A percentile compares a stretch with the other conserved stretches of the same genome.
phyloP scores from a whole-genome alignment of 2,329 filamentous ascomycete genomes.

The Cercospora sp. region DNA sequence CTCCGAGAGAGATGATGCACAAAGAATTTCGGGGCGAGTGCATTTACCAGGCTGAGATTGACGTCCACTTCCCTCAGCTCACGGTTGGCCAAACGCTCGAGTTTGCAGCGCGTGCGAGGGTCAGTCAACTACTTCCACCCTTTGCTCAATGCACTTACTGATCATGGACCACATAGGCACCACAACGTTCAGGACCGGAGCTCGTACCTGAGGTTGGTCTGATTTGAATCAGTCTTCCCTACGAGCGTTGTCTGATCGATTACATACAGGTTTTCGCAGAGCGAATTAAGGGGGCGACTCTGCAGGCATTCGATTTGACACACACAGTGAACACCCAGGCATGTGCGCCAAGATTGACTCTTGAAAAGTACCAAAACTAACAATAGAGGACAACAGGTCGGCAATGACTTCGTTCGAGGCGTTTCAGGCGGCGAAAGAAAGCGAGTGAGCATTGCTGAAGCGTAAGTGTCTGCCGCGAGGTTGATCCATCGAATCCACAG shows the following conservation, averaged over 20 bases:
- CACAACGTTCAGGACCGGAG: not conserved
- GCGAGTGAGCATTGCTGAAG: slow-evolving; percentile 61
- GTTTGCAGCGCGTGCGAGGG: slow-evolving; percentile 50
- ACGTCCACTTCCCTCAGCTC: slow-evolving; percentile 58
- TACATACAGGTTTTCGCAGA: not conserved
- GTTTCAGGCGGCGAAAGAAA: slow-evolving; percentile 58
- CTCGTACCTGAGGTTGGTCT: not conserved
- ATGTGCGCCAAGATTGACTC: not conserved
- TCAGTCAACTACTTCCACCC: not conserved
- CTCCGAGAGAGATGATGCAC: slow-evolving; percentile 43
- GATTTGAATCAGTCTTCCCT: not conserved
- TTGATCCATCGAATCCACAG: not conserved
- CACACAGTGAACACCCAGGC: not conserved
- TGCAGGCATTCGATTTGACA: slow-evolving; percentile 1
- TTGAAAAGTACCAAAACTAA: not conserved
- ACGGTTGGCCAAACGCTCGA: slow-evolving; percentile 59
- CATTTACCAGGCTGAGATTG: slow-evolving; percentile 50
- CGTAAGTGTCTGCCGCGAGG: slow-evolving; percentile 27
- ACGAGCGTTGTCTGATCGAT: not conserved
- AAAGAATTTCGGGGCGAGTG: slow-evolving; percentile 51
- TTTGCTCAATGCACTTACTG: not conserved
- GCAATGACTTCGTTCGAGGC: slow-evolving; percentile 60
- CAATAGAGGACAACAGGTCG: slow-evolving; percentile 44
- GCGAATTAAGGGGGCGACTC: not conserved
- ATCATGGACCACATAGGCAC: not conserved